Conservation (phyloP, 2,329 filamentous ascomycete genomes). For the Pseudogymnoascus sp. region DNA sequence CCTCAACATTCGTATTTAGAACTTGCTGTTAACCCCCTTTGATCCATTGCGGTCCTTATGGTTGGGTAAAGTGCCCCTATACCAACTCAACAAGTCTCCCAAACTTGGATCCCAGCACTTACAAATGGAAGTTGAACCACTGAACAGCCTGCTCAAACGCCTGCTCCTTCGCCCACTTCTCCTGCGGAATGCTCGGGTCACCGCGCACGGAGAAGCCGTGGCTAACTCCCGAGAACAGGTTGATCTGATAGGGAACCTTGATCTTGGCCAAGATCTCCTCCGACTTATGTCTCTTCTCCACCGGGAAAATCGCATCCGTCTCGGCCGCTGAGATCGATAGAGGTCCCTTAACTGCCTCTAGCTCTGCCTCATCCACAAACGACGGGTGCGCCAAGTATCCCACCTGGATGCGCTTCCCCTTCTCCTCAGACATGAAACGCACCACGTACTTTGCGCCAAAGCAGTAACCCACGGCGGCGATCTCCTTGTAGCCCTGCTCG, state of each 20-base stretch:
- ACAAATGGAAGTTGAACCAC: slow-evolving; percentile 60
- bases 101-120: slow-evolving; percentile 1
- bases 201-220: slow-evolving; percentile 70
- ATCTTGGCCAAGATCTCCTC: slow-evolving; percentile 53
- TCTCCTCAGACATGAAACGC: slow-evolving; percentile 52
- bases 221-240: slow-evolving; percentile 58
- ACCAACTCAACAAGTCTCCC: neutral
- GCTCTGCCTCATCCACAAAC: slow-evolving; percentile 60
- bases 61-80: neutral
- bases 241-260: slow-evolving; percentile 56
- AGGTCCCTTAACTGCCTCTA: slow-evolving; percentile 56
- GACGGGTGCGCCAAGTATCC: slow-evolving; percentile 71
- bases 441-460: slow-evolving; percentile 69
- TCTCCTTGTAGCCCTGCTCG: slow-evolving; percentile 45
- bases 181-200: slow-evolving; percentile 47
- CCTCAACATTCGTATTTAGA: neutral
- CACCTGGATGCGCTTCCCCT: slow-evolving; percentile 52
- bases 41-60: neutral
- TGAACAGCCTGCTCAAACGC: slow-evolving; percentile 68
- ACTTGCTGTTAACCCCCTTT: neutral
- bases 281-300: slow-evolving; percentile 53
- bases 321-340: slow-evolving; percentile 59
- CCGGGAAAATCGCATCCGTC: slow-evolving; percentile 56
- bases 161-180: slow-evolving; percentile 69
- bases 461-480: slow-evolving; percentile 64